Base-by-base conservation (phyloP, 345 rosid genomes). In the Syzygium aromaticum region DNA sequence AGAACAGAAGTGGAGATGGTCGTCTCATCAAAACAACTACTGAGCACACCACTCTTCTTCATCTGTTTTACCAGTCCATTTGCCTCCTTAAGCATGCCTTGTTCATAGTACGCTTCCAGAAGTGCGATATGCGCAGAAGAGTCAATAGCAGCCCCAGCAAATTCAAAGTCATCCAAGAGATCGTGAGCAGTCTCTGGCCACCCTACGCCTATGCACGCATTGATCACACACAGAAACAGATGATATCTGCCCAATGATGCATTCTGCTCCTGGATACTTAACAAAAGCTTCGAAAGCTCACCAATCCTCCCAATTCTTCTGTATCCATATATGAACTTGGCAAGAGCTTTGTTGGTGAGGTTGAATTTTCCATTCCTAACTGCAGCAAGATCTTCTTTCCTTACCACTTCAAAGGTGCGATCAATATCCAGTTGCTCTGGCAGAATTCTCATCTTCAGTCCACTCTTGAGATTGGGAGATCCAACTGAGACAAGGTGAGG, bases 121-220 rank as follows among this genome's bases (percentile, higher is more conserved):
- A 95, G 93, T 51, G 87, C 84, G 67, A 85, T 88, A 89, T 95
- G 94, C 5, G 92, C 46, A 77, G 77, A 63, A 88, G 88, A 87
- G 33, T 86, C 90, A 88, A 92, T 80, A 51, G 91, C 87, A 90
- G 85, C 86, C 53, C 95, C 96, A 33, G 91, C 92, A 28, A 90
- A 88, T 90, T 92, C 94, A 91, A 92, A 90, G 90, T 95, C 98
- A 90, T 97, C 98, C 91, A 96, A 92, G 88, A 96, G 93, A 90
- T 97, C 99, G 88, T 95, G 99, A 87, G 97, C 99, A 88, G 94
- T 90, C 86, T 95, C 97, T 89, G 90, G 89, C 98, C 98, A 96
- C 88, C 95, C 96, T 84, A 92, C 46, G 77, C 23, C 87, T 88
- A 96, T 90, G 91, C 94, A 95, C 84, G 96, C 95, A 86, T 91